A percentile compares a stretch with the other conserved stretches of the same genome.
These are phyloP conservation scores for Carex littledalei DNA, from an alignment of 176 grass and related monocot genomes.

Conservation along the genomic window DNA sequence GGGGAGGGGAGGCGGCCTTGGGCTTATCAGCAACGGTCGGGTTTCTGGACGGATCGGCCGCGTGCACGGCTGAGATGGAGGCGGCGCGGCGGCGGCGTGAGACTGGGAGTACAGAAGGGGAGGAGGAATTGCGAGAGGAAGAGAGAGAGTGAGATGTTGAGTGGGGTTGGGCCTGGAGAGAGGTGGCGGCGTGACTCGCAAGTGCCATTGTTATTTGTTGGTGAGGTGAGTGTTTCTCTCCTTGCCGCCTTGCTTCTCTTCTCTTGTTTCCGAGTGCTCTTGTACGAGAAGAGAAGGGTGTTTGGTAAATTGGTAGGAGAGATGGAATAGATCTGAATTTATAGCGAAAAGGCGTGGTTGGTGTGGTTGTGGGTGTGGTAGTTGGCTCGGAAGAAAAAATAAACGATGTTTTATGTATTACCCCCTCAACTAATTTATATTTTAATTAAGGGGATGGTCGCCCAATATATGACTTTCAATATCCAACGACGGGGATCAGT, in stretches of 20 bases:
- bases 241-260: background rate
- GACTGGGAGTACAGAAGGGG: slow-evolving; percentile 33
- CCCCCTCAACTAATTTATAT: background rate
- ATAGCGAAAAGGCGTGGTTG: slow-evolving; percentile 27
- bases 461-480: too few species aligned
- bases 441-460: background rate
- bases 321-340: background rate
- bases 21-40: slow-evolving; percentile 29
- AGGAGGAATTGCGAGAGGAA: slow-evolving; percentile 30
- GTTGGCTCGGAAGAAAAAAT: background rate
- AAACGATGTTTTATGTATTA: background rate
- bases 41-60: slow-evolving; percentile 58
- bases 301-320: background rate
- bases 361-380: slow-evolving; percentile 24
- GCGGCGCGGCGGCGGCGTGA: slow-evolving; percentile 20
- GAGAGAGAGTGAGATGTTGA: slow-evolving; percentile 8
- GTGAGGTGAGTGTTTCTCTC: background rate
- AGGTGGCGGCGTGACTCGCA: slow-evolving; percentile 11
- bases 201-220: slow-evolving; percentile 11
- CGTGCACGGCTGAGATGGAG: slow-evolving; percentile 47
- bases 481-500: background rate
- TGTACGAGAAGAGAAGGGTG: background rate
- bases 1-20: slow-evolving; percentile 31
- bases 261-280: background rate
- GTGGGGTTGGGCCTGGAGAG: slow-evolving; percentile 19